Base-by-base conservation (phyloP, 805 yeast species). In the Huiozyma sinensis region DNA sequence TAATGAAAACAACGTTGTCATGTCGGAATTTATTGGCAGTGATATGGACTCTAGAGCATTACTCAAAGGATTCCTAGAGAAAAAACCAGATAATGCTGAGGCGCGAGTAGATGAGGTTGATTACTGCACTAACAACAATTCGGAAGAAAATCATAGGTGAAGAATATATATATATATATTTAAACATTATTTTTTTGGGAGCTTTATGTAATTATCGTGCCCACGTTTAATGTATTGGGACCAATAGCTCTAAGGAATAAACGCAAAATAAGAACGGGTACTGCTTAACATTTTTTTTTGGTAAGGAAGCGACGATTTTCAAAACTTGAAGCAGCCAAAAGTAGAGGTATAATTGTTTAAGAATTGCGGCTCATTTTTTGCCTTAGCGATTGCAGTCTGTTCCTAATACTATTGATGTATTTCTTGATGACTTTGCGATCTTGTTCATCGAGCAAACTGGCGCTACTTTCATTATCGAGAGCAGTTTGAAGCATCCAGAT, bases 401-500 rank as follows among this genome's bases (percentile, higher is more conserved):
- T 81, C 11, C 90, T 85, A 50, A 90, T 87, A 61, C 94, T 82
- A 44, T 76, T 75, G 51, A 88, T 81, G 57, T 89, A 86, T 61
- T 79, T 79, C 58, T 82, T 86, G 41, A 90, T 86, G 63, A 84
- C 81, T 38, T 71, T 75, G 42, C 68, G 68, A 61, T 90, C 97
- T 41, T 81, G 86, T 5, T 69, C 73, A 55, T 85, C 94, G 46
- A 89, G 67, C 27, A 65, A 69, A 60, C 87, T 96, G 39, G 79
- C 86, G 6, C 66, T 72, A 53, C 83, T 90, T 46, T 85, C 67
- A 33, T 65, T 62, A 47, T 83, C 90, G 43, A 88, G 63, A 28
- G 90, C 67, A 1, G 95, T 87, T 58, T 87, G 94, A 56, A 90
- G 68, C 96, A 90, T 87, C 97, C 97, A 90, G 42, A 90, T 76